A percentile compares a stretch with the other conserved stretches of the same genome.
Conservation (phyloP, 2,329 filamentous ascomycete species). For the Cyphellophora europaea region DNA sequence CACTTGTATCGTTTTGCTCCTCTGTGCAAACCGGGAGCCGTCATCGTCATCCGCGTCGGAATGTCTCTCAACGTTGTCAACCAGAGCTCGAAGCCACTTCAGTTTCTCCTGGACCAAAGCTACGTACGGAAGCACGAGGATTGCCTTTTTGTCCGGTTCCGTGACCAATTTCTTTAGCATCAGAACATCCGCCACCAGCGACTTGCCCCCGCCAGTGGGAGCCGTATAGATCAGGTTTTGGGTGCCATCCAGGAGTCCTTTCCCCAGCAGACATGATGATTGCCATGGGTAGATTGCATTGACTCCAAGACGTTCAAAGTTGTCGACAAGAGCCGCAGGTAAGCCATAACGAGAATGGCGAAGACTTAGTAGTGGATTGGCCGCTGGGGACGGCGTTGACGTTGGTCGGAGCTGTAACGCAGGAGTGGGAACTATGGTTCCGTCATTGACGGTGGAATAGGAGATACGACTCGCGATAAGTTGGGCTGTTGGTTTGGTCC, state of each 20-base stretch:
- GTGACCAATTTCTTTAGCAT: conserved; percentile 64
- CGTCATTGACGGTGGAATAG: too few relatives aligned
- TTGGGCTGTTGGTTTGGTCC: too few relatives aligned
- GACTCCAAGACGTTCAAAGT: conserved; percentile 59
- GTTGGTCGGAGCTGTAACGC: too few relatives aligned
- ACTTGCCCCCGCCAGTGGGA: conserved; percentile 67
- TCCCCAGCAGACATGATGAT: conserved; percentile 60
- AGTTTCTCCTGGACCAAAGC: conserved; percentile 73
- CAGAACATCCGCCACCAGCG: conserved; percentile 61
- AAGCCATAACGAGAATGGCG: conserved; percentile 56
- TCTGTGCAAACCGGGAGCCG: conserved; percentile 26
- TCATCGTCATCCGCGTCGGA: conserved; percentile 18
- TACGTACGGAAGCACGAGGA: conserved; percentile 68
- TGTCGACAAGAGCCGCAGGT: conserved; percentile 50
- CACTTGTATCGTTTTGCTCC: conserved; percentile 48
- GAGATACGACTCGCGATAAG: too few relatives aligned
- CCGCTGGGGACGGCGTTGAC: conserved; percentile 24
- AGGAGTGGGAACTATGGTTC: too few relatives aligned
- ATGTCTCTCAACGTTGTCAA: conserved; percentile 47
- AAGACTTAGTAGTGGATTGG: conserved; percentile 46
- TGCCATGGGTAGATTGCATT: conserved; percentile 71
- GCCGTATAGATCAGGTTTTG: conserved; percentile 71
- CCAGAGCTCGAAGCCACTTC: conserved; percentile 60
- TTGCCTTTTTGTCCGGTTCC: conserved; percentile 54
- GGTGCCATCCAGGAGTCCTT: conserved; percentile 54